Percentiles rank a stretch among this genome's conserved stretches.
These are phyloP conservation scores for Camelina laxa DNA, from an alignment of 345 rosid species.

Conservation along the genomic window DNA sequence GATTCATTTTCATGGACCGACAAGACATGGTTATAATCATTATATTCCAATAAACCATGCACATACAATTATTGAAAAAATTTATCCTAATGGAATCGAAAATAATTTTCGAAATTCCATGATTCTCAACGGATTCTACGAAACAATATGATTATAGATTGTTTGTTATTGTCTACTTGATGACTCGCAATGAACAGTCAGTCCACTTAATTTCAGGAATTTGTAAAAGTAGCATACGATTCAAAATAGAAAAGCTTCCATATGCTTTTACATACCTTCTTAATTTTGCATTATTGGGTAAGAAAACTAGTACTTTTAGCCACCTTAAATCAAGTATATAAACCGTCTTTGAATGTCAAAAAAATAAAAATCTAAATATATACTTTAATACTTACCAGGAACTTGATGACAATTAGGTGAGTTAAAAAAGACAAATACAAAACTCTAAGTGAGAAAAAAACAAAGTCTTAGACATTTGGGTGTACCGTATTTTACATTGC, in stretches of 20 bases:
- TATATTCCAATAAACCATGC: slow-evolving; percentile 39
- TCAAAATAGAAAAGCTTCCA: background rate
- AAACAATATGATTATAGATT: slow-evolving; percentile 32
- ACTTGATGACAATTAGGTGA: slow-evolving; percentile 29
- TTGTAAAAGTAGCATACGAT: background rate
- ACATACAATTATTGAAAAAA: slow-evolving; percentile 18
- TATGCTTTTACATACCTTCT: background rate
- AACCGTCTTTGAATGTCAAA: background rate
- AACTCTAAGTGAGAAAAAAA: slow-evolving; percentile 28
- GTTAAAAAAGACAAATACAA: slow-evolving; percentile 38
- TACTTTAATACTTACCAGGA: background rate
- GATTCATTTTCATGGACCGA: slow-evolving; percentile 42
- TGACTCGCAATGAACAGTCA: slow-evolving; percentile 20
- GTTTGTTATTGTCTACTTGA: slow-evolving; percentile 26
- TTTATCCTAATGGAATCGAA: slow-evolving; percentile 15
- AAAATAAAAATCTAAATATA: background rate
- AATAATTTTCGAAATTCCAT: slow-evolving; percentile 12
- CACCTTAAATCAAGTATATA: background rate
- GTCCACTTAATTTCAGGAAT: slow-evolving; percentile 4
- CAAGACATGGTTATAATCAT: slow-evolving; percentile 37
- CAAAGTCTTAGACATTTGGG: slow-evolving; percentile 11
- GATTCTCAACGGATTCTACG: slow-evolving; percentile 18
- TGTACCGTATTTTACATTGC: slow-evolving; percentile 11
- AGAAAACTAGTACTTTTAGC: slow-evolving; percentile 14
- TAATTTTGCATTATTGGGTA: too few species aligned